Percentiles rank a stretch among this genome's conserved stretches.
These are phyloP conservation scores for Penicillium cinerascens DNA, from an alignment of 495 filamentous ascomycete species.

Conservation along the genomic window DNA sequence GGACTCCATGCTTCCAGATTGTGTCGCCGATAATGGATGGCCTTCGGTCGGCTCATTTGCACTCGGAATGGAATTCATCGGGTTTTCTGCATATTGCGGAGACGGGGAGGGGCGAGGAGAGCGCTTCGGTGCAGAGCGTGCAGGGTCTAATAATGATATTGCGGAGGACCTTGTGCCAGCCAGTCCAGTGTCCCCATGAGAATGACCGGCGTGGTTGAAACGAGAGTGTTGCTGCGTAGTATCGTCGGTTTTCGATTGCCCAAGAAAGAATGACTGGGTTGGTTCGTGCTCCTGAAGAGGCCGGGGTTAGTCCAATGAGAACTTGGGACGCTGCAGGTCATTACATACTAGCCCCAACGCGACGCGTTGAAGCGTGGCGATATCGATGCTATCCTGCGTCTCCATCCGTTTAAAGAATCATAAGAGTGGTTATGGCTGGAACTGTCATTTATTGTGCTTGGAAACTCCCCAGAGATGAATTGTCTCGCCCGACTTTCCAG, in stretches of 20 bases:
- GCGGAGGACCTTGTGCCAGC: slow-evolving; percentile 1
- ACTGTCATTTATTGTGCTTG: background rate
- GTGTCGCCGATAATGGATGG: slow-evolving; percentile 3
- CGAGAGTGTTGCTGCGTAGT: slow-evolving; percentile 1
- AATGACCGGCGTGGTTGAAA: background rate
- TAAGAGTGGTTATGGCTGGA: background rate
- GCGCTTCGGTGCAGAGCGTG: background rate
- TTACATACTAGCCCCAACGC: slow-evolving; percentile 46
- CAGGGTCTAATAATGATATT: slow-evolving; percentile 7
- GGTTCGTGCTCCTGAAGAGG: slow-evolving; percentile 31
- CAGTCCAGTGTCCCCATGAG: slow-evolving; percentile 7
- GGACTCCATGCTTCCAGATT: slow-evolving; percentile 31
- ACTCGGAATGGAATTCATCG: slow-evolving; percentile 4
- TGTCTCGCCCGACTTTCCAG: background rate
- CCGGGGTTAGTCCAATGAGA: slow-evolving; percentile 32
- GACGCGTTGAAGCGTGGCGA: slow-evolving; percentile 47
- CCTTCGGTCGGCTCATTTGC: slow-evolving; percentile 4
- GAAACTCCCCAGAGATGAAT: background rate
- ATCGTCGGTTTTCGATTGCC: slow-evolving; percentile 9
- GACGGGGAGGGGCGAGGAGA: background rate
- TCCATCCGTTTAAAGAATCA: slow-evolving; percentile 29
- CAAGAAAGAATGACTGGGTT: slow-evolving; percentile 21
- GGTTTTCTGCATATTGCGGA: slow-evolving; percentile 18
- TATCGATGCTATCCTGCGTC: slow-evolving; percentile 48
- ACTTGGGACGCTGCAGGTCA: slow-evolving; percentile 26